A percentile compares a stretch with the other conserved stretches of the same genome.
Conservation (phyloP, 371 early-diverging fungal species). For the Haplosporangium sp. region DNA sequence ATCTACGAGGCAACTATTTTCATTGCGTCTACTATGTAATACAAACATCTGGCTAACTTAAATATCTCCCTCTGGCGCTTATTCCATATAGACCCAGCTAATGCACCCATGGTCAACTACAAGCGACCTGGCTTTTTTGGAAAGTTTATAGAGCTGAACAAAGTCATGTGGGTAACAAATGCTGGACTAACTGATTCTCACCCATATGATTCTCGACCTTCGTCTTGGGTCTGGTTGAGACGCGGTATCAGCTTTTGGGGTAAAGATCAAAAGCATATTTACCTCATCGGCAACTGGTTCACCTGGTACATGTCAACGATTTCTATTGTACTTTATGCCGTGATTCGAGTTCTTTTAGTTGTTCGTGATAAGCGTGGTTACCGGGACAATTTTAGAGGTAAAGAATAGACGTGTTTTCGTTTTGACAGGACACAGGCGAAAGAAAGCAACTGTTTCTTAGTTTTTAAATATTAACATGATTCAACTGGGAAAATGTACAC, state of each 20-base stretch:
- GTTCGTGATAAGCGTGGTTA: conserved; percentile 81
- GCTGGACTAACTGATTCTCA: conserved; percentile 86
- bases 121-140: conserved; percentile 70
- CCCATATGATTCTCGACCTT: conserved; percentile 88
- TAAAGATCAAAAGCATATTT: conserved; percentile 76
- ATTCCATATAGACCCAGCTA: conserved; percentile 54
- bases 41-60: neutral
- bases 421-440: no score
- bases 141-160: conserved; percentile 87
- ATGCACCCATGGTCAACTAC: conserved; percentile 59
- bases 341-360: conserved; percentile 71
- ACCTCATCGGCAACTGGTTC: conserved; percentile 97
- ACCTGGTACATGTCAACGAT: conserved; percentile 88
- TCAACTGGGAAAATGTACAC: no score
- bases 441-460: no score
- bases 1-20: no score
- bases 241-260: conserved; percentile 95
- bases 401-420: conserved; percentile 6
- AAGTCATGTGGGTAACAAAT: conserved; percentile 87
- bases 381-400: conserved; percentile 69
- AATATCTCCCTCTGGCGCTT: neutral
- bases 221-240: conserved; percentile 86
- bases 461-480: neutral
- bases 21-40: no score
- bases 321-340: conserved; percentile 71